A percentile compares a stretch with the other conserved stretches of the same genome.
phyloP scores from a whole-genome alignment of 257 asterid genomes.

The Nicotiana paniculata region DNA sequence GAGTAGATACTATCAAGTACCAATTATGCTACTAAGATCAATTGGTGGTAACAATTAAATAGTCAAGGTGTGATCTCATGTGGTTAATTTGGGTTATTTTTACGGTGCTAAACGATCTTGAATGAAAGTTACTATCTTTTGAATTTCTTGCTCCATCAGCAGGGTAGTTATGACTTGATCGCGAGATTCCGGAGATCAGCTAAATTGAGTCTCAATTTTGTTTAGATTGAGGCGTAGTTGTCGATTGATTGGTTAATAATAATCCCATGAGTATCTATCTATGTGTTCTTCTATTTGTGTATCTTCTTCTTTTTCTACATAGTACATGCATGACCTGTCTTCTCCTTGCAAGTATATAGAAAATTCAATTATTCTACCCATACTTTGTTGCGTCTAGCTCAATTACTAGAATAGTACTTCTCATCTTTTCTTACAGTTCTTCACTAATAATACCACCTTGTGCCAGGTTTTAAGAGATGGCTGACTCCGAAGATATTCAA shows the following conservation, averaged over 20 bases:
- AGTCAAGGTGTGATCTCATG: neutral
- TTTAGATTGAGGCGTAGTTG: neutral
- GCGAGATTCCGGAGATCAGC: neutral
- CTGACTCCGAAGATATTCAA: conserved; percentile 28
- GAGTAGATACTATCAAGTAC: neutral
- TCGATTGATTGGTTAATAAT: neutral
- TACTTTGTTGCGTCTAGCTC: neutral
- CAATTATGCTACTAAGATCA: neutral
- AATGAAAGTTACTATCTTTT: neutral
- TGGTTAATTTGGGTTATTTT: neutral
- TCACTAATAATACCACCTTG: neutral
- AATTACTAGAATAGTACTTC: neutral
- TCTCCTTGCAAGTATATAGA: neutral
- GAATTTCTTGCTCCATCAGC: neutral
- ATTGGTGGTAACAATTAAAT: neutral
- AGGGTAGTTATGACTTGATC: neutral
- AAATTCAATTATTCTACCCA: neutral
- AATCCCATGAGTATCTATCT: neutral
- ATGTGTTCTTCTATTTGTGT: neutral
- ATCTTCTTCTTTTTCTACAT: neutral
- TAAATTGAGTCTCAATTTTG: neutral
- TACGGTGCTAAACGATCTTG: neutral
- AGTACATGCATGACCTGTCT: neutral
- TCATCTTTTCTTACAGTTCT: neutral
- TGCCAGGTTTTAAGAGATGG: conserved; percentile 18